phyloP scores from a whole-genome alignment of 2,329 filamentous ascomycete species.

The Rachicladosporium sp. region DNA sequence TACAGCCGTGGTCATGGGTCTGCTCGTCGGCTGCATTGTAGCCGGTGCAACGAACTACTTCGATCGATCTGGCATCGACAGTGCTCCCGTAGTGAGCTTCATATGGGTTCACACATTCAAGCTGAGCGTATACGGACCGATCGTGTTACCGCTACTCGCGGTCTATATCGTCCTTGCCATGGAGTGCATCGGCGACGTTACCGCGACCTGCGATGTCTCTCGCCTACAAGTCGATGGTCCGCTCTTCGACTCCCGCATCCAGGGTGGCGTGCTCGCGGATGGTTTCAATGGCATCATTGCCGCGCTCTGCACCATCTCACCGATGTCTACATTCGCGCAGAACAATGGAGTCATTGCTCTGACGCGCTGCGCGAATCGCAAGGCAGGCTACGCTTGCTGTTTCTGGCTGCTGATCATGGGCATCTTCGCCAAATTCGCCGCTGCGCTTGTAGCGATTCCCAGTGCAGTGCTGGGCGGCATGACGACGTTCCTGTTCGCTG shows the following conservation, averaged over 20 bases:
- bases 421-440: conserved; percentile 72
- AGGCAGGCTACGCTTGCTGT: conserved; percentile 66
- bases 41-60: conserved; percentile 71
- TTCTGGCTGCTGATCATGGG: conserved; percentile 71
- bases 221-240: conserved; percentile 60
- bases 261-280: conserved; percentile 67
- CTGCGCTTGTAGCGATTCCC: conserved; percentile 65
- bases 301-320: conserved; percentile 65
- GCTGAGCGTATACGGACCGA: conserved; percentile 56
- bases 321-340: conserved; percentile 70
- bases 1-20: conserved; percentile 60
- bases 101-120: conserved; percentile 71
- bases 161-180: conserved; percentile 59
- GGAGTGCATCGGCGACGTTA: conserved; percentile 52
- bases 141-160: conserved; percentile 57
- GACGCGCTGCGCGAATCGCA: conserved; percentile 69
- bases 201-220: conserved; percentile 70
- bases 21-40: conserved; percentile 66
- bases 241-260: conserved; percentile 63
- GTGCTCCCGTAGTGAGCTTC: conserved; percentile 60
- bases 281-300: conserved; percentile 64
- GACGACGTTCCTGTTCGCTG: conserved; percentile 66
- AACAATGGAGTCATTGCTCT: conserved; percentile 78
- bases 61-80: conserved; percentile 53
- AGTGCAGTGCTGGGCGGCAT: conserved; percentile 36